Evolutionary conservation across 148 eudicot genomes (phyloP), one percentile per base, ranked within the genome.

Genomic region (Silene latifolia): DNA sequence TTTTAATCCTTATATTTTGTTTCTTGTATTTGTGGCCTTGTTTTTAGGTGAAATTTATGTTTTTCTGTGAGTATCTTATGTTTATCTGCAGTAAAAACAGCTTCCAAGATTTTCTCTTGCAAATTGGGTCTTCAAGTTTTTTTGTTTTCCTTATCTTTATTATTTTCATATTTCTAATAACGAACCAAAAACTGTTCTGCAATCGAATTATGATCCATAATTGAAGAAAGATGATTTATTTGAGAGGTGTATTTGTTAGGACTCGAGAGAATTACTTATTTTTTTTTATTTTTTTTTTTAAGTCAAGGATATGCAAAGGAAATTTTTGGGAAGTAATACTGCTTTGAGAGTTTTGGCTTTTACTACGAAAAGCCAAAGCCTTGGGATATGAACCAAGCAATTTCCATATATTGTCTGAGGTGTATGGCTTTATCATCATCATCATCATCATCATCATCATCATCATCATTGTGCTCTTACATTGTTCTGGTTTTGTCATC

Each of bases 401-500:
- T 67, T 17, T 59, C 29, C 48, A 5, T 66, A 20, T 11, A 21
- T 8, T 63, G 44, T 53, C 60, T 54, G 57, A 56, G 56, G 25
- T 78, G 8, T 51, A 63, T 64, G 71, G 71, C 7, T 48, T 14
- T 65, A 57, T 15, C 69, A 8, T 39, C 8, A 51, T 62, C 19
- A 2, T 27, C 1, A 3, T 19, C n/a, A n/a, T n/a, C n/a, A n/a
- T n/a, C n/a, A n/a, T n/a, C n/a, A 57, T 15, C 69, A 8, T 39
- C 8, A 51, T 62, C 19, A 2, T 27, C 1, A 3, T 19, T 59
- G 8, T 61, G 19, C 62, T 63, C 23, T 61, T 25, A 48, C 44
- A 3, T 11, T 63, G 54, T 56, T 71, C 20, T 76, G 48, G 74
- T 47, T 67, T 74, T 80, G 44, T 82, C 74, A 78, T 80, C 86